Conservation (phyloP, 2,329 filamentous ascomycete genomes). For the Scytalidium sp. region DNA sequence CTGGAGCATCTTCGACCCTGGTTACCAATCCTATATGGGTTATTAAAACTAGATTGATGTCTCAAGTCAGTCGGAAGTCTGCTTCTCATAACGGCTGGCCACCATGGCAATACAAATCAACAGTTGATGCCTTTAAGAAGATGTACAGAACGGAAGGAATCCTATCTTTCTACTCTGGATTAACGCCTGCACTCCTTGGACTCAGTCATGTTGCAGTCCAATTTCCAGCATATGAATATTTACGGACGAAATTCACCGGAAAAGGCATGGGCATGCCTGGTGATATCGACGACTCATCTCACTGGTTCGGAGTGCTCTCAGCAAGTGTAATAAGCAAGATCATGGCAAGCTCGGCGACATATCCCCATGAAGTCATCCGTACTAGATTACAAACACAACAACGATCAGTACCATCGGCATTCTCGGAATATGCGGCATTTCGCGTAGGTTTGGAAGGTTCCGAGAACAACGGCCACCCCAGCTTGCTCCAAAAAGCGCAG, state of each 20-base stretch:
- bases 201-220: constrained; percentile 95
- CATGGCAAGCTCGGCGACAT: constrained; percentile 90
- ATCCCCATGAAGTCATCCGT: constrained; percentile 94
- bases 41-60: constrained; percentile 98
- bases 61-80: constrained; percentile 66
- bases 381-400: constrained; percentile 93
- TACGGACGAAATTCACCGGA: constrained; percentile 89
- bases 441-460: constrained; percentile 25
- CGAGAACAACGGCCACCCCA: constrained; percentile 9
- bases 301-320: constrained; percentile 80
- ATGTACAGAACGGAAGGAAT: constrained; percentile 94
- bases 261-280: constrained; percentile 73
- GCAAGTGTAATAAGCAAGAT: constrained; percentile 94
- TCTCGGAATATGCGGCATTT: constrained; percentile 48
- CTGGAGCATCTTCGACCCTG: constrained; percentile 88
- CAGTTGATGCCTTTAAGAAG: constrained; percentile 86
- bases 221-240: constrained; percentile 91
- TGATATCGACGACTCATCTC: constrained; percentile 55
- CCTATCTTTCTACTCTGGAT: constrained; percentile 88
- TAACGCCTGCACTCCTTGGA: constrained; percentile 87
- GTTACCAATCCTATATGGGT: constrained; percentile 99
- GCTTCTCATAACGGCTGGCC: constrained; percentile 53
- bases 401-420: constrained; percentile 56
- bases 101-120: constrained; percentile 90
- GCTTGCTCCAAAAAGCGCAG: constrained; percentile 24